These are phyloP conservation scores for Chlorophyllum brunneum DNA, from an alignment of 768 basidiomycete species.

Conservation along the genomic window DNA sequence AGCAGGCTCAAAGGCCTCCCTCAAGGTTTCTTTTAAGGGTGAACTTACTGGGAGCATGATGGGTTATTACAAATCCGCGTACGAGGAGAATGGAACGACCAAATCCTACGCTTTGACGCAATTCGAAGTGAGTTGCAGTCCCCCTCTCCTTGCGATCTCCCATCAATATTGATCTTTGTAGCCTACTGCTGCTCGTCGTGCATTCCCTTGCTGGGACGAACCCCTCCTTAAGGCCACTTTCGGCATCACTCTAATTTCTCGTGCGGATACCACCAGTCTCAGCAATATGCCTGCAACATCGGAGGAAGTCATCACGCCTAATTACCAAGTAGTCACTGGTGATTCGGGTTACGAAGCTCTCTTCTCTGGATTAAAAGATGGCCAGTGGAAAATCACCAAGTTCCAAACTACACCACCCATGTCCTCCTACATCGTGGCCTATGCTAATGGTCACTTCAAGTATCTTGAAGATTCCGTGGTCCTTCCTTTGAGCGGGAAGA, in stretches of 20 bases:
- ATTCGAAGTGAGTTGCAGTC: constrained; percentile 56
- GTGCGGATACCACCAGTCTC: constrained; percentile 67
- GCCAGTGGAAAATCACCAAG: constrained; percentile 75
- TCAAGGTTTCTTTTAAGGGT: constrained; percentile 69
- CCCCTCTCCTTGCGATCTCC: background rate
- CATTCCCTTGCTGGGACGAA: constrained; percentile 93
- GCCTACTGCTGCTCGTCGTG: constrained; percentile 81
- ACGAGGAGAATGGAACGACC: constrained; percentile 59
- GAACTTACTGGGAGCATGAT: constrained; percentile 69
- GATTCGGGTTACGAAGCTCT: constrained; percentile 18
- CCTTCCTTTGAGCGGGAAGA: constrained; percentile 77
- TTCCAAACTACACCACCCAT: constrained; percentile 83
- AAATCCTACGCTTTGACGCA: constrained; percentile 81
- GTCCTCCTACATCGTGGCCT: constrained; percentile 89
- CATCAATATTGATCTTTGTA: constrained; percentile 22
- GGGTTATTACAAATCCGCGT: constrained; percentile 77
- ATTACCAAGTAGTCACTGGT: constrained; percentile 29
- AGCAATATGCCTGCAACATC: constrained; percentile 82
- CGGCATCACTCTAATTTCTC: constrained; percentile 74
- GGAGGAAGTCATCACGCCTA: constrained; percentile 45
- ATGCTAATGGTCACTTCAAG: constrained; percentile 77
- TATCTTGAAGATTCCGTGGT: constrained; percentile 71
- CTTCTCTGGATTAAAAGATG: constrained; percentile 18
- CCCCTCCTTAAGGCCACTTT: constrained; percentile 87
- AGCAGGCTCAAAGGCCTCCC: constrained; percentile 62